phyloP scores from a whole-genome alignment of 2,329 filamentous ascomycete species.

The Fusarium devonianum region DNA sequence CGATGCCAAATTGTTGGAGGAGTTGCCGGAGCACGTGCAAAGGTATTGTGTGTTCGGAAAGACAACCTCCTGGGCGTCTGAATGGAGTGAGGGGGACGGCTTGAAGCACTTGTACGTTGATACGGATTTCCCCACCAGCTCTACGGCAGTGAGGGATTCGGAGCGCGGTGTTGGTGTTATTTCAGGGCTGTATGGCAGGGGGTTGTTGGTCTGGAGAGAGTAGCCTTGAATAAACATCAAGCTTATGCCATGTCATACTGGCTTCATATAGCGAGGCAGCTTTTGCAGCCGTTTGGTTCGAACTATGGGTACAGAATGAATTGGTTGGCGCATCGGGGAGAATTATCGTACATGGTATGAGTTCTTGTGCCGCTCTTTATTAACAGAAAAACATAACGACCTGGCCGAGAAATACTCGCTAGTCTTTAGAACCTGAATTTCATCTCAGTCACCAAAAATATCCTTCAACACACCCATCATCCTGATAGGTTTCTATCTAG shows the following conservation, averaged over 20 bases:
- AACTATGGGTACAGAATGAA: no score
- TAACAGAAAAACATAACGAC: no score
- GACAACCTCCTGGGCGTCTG: slow-evolving; percentile 43
- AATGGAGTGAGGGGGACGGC: slow-evolving; percentile 47
- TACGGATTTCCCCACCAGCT: slow-evolving; percentile 45
- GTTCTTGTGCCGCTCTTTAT: no score
- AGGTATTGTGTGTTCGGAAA: slow-evolving; percentile 2
- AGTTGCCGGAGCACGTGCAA: slow-evolving; percentile 16
- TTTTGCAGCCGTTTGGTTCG: not conserved
- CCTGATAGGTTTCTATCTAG: no score
- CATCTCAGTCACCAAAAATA: no score
- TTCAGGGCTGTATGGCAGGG: slow-evolving; percentile 49
- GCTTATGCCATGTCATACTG: not conserved
- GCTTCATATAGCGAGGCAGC: not conserved
- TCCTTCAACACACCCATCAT: no score
- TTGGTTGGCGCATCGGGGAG: no score
- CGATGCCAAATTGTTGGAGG: slow-evolving; percentile 37
- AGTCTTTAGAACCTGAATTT: no score
- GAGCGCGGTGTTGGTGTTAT: slow-evolving; percentile 46
- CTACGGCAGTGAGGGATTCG: slow-evolving; percentile 45
- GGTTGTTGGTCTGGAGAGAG: slow-evolving; percentile 43
- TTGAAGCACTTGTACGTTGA: slow-evolving; percentile 46
- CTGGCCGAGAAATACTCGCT: no score
- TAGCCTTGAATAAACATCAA: no score
- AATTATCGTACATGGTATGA: no score